Conservation (phyloP, 225 moss, liverwort and hornwort species). For the Lunularia cruciata region DNA sequence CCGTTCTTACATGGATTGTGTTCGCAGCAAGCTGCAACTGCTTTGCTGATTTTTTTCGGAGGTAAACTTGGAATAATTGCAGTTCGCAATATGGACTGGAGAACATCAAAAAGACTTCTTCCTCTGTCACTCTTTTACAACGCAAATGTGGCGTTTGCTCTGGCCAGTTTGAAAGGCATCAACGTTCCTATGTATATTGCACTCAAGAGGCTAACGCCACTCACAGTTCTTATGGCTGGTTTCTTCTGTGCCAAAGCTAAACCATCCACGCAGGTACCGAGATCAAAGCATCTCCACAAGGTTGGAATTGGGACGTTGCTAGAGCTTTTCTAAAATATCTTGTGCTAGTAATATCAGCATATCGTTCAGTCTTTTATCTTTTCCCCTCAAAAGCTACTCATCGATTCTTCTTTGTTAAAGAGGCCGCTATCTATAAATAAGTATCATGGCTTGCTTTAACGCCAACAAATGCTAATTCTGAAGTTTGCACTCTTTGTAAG, state of each 20-base stretch:
- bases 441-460: too few species aligned
- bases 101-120: constrained; percentile 42
- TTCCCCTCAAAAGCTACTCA: too few species aligned
- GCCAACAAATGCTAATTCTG: too few species aligned
- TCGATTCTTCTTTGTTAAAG: too few species aligned
- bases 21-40: constrained; percentile 54
- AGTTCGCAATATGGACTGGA: constrained; percentile 37
- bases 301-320: too few species aligned
- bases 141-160: constrained; percentile 57
- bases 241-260: constrained; percentile 41
- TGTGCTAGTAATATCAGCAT: too few species aligned
- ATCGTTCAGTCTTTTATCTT: too few species aligned
- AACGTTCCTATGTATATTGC: constrained; percentile 62
- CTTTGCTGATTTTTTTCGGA: constrained; percentile 40
- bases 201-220: constrained; percentile 52
- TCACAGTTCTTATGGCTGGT: constrained; percentile 46
- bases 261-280: constrained; percentile 43
- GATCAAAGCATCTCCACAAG: too few species aligned
- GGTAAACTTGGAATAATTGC: constrained; percentile 37
- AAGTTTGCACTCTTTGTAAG: too few species aligned
- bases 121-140: constrained; percentile 47
- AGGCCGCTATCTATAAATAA: too few species aligned
- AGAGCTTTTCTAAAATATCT: too few species aligned
- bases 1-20: constrained; percentile 12
- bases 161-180: constrained; percentile 55